Percentiles rank a stretch among this genome's conserved stretches.
phyloP scores from a whole-genome alignment of 495 filamentous ascomycete species.

The Aspergillus bertholletiae region DNA sequence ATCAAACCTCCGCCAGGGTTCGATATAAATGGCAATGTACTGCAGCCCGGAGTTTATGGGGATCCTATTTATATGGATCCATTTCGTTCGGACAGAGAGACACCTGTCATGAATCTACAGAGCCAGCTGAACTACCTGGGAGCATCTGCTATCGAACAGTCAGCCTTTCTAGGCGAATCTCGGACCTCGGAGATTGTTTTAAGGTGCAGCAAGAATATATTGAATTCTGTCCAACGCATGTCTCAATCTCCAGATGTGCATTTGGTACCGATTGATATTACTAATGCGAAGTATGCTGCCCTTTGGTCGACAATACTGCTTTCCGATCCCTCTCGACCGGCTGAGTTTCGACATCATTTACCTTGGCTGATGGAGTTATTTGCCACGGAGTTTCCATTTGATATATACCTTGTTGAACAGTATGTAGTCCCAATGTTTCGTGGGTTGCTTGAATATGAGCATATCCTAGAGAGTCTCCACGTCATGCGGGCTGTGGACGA shows the following conservation, averaged over 20 bases:
- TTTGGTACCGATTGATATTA: conserved; percentile 46
- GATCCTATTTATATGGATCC: conserved; percentile 80
- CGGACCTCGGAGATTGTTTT: conserved; percentile 63
- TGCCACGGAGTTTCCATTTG: conserved; percentile 56
- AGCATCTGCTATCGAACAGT: conserved; percentile 47
- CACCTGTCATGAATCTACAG: conserved; percentile 54
- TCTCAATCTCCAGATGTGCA: conserved; percentile 19
- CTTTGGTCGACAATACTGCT: conserved; percentile 76
- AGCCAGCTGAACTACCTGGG: conserved; percentile 61
- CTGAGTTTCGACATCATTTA: conserved; percentile 58
- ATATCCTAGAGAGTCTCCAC: conserved; percentile 51
- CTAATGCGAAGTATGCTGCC: conserved; percentile 68
- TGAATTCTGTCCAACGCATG: conserved; percentile 52
- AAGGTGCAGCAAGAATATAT: conserved; percentile 77
- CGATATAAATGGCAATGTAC: conserved; percentile 60
- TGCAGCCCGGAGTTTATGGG: conserved; percentile 35
- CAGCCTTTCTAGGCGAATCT: conserved; percentile 56
- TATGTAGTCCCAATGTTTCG: conserved; percentile 58
- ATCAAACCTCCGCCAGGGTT: conserved; percentile 55
- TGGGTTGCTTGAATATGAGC: conserved; percentile 36
- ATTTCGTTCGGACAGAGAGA: conserved; percentile 66
- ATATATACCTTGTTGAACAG: conserved; percentile 62
- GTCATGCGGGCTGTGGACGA: conserved; percentile 59
- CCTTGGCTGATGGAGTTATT: conserved; percentile 66
- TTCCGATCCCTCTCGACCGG: conserved; percentile 39